phyloP scores from a whole-genome alignment of 495 filamentous ascomycete species.

The Aspergillus hancockii region DNA sequence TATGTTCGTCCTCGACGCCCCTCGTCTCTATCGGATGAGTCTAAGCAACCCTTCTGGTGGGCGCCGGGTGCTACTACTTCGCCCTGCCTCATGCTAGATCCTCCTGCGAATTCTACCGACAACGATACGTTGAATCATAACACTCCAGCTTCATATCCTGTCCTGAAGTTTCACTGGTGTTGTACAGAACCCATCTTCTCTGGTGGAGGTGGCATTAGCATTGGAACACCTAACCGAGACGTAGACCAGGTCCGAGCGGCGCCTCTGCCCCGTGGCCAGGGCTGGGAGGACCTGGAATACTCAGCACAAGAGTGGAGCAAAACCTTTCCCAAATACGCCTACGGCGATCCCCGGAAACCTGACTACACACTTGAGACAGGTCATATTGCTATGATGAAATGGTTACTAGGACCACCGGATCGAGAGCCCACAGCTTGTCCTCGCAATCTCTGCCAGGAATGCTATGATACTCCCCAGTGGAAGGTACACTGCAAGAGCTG shows the following conservation, averaged over 20 bases:
- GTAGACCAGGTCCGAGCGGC: slow-evolving; percentile 58
- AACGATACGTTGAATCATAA: slow-evolving; percentile 31
- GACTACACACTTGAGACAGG: slow-evolving; percentile 45
- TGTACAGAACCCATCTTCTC: slow-evolving; percentile 65
- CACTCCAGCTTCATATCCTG: slow-evolving; percentile 36
- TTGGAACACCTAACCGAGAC: slow-evolving; percentile 52
- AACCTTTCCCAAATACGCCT: slow-evolving; percentile 45
- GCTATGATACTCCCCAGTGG: slow-evolving; percentile 59
- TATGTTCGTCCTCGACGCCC: slow-evolving; percentile 40
- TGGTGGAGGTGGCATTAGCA: slow-evolving; percentile 61
- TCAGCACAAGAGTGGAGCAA: slow-evolving; percentile 47
- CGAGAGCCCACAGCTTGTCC: slow-evolving; percentile 53
- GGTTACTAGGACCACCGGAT: slow-evolving; percentile 48
- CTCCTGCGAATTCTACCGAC: slow-evolving; percentile 28
- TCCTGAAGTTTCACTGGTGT: slow-evolving; percentile 60
- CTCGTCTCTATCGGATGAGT: slow-evolving; percentile 14
- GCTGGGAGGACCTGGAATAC: slow-evolving; percentile 58
- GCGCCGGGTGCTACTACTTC: slow-evolving; percentile 53
- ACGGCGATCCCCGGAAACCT: slow-evolving; percentile 43
- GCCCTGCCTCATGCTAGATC: slow-evolving; percentile 60
- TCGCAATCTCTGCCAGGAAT: slow-evolving; percentile 61
- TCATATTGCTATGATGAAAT: slow-evolving; percentile 54
- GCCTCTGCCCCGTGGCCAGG: slow-evolving; percentile 53
- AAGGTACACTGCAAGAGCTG: slow-evolving; percentile 60
- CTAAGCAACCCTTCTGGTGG: slow-evolving; percentile 54